Conservation (phyloP, 768 basidiomycete species). For the Phaffia tasmanica region DNA sequence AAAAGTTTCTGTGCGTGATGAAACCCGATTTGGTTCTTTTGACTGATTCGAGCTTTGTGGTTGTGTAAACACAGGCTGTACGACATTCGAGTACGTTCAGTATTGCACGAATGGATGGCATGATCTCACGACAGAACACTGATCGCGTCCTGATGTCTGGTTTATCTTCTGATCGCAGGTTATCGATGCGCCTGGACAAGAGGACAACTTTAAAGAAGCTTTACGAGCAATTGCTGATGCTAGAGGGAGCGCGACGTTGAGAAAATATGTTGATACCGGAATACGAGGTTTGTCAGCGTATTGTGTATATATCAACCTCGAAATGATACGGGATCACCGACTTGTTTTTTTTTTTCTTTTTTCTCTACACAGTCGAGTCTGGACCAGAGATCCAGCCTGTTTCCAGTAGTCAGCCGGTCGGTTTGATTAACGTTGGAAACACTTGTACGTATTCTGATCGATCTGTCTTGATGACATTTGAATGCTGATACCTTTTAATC, state of each 20-base stretch:
- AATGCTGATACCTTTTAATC: no score
- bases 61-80: conserved; percentile 43
- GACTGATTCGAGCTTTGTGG: neutral
- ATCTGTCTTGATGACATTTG: conserved; percentile 6
- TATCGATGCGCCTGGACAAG: conserved; percentile 11
- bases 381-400: conserved; percentile 18
- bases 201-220: conserved; percentile 20
- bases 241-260: conserved; percentile 53
- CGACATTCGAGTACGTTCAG: conserved; percentile 27
- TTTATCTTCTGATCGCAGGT: conserved; percentile 14
- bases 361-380: conserved; percentile 36
- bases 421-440: conserved; percentile 77
- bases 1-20: neutral
- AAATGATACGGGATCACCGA: neutral
- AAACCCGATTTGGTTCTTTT: neutral
- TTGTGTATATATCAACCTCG: neutral
- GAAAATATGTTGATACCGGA: conserved; percentile 41
- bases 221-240: conserved; percentile 52
- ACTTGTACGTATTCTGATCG: conserved; percentile 48
- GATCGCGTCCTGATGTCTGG: neutral
- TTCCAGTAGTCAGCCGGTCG: conserved; percentile 57
- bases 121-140: no score
- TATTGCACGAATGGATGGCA: conserved; percentile 41
- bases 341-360: neutral
- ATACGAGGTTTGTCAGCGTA: conserved; percentile 30